A percentile compares a stretch with the other conserved stretches of the same genome.
Evolutionary conservation across 164 flowering plant species (phyloP).

Genomic region (Vitis rupestris): DNA sequence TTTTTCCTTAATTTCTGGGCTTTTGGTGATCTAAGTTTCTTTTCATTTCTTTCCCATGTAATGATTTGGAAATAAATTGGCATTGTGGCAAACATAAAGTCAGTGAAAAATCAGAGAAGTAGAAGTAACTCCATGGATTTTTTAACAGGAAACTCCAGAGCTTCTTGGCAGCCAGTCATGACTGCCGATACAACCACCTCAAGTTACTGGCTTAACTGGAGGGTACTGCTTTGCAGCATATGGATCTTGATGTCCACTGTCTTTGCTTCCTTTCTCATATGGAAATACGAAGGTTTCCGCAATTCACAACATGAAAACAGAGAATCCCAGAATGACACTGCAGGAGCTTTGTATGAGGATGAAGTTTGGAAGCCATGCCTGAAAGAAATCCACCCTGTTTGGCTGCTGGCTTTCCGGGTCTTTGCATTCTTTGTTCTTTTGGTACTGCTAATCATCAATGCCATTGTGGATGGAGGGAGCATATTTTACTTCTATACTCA

Average conservation of each 20-base stretch:
- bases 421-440: constrained; percentile 61
- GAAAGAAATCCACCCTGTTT: constrained; percentile 77
- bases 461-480: constrained; percentile 59
- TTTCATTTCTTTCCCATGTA: background rate
- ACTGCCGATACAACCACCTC: constrained; percentile 54
- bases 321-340: constrained; percentile 25
- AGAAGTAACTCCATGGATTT: constrained; percentile 42
- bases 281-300: constrained; percentile 54
- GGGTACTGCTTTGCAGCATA: constrained; percentile 57
- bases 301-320: constrained; percentile 12
- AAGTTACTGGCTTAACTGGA: constrained; percentile 89
- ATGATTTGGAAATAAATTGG: background rate
- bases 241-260: constrained; percentile 45
- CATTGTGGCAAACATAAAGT: background rate
- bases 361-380: constrained; percentile 89
- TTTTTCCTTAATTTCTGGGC: background rate
- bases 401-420: constrained; percentile 73
- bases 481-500: constrained; percentile 86
- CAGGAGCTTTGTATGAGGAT: constrained; percentile 58
- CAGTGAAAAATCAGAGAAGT: constrained; percentile 4
- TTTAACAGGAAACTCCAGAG: constrained; percentile 51
- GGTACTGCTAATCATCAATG: constrained; percentile 44
- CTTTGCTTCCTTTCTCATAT: constrained; percentile 49
- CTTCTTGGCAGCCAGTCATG: constrained; percentile 70
- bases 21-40: background rate